Evolutionary conservation across 768 basidiomycete genomes (phyloP).

Genomic region (Kwoniella botswanensis): DNA sequence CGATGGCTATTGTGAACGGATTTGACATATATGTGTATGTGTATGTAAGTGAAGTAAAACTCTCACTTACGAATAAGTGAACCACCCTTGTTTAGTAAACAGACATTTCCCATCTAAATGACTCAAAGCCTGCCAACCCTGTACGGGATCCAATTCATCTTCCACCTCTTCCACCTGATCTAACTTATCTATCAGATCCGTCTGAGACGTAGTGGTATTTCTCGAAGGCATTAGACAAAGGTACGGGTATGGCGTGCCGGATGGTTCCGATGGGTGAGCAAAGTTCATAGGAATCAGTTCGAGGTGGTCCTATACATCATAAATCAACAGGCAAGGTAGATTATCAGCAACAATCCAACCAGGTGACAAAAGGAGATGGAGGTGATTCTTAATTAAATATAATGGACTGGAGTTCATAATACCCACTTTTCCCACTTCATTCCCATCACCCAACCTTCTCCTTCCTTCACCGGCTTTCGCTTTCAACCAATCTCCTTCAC

Average conservation of each 20-base stretch:
- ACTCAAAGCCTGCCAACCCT: conserved; percentile 45
- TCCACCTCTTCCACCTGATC: conserved; percentile 29
- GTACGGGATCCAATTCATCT: conserved; percentile 41
- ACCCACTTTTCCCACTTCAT: neutral
- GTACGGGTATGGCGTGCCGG: conserved; percentile 36
- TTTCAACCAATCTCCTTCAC: conserved; percentile 31
- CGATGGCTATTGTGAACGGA: too few species aligned
- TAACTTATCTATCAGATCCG: conserved; percentile 2
- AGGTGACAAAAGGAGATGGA: too few species aligned
- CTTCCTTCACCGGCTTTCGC: conserved; percentile 3
- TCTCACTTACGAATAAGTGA: conserved; percentile 83
- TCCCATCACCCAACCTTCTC: conserved; percentile 28
- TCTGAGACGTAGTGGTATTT: conserved; percentile 35
- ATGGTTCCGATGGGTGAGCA: conserved; percentile 19
- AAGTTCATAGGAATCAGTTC: conserved; percentile 43
- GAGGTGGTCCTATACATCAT: conserved; percentile 27
- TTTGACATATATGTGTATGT: too few species aligned
- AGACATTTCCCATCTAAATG: conserved; percentile 54
- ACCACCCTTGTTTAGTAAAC: conserved; percentile 60
- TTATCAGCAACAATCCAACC: too few species aligned
- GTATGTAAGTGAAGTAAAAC: neutral
- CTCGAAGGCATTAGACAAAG: conserved; percentile 51
- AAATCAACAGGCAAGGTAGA: conserved; percentile 4
- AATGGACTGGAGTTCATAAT: too few species aligned
- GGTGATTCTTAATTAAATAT: too few species aligned